phyloP scores from a whole-genome alignment of 345 rosid genomes.

The Salix caprea region DNA sequence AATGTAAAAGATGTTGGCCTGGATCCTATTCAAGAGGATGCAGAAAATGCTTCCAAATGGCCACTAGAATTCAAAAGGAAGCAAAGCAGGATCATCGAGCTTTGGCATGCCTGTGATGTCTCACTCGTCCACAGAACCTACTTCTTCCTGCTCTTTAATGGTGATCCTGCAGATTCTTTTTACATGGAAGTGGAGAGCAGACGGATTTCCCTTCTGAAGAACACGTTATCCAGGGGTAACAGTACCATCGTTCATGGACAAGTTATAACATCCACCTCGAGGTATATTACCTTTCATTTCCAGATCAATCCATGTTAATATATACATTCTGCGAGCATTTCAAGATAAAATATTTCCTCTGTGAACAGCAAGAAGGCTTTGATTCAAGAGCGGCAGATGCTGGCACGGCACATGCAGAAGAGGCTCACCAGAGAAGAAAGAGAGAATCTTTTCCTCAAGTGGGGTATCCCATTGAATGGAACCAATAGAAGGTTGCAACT shows the following conservation, averaged over 20 bases:
- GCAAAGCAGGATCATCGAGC: conserved; percentile 64
- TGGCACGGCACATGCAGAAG: conserved; percentile 56
- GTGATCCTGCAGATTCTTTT: conserved; percentile 69
- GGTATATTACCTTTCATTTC: conserved; percentile 34
- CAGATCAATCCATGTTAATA: neutral
- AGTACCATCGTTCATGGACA: conserved; percentile 52
- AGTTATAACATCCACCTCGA: conserved; percentile 36
- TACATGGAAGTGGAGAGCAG: conserved; percentile 90
- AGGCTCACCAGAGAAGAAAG: conserved; percentile 51
- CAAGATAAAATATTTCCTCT: neutral
- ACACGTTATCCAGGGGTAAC: conserved; percentile 42
- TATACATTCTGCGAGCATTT: neutral
- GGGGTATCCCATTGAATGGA: conserved; percentile 60
- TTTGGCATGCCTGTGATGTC: conserved; percentile 76
- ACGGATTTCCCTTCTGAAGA: conserved; percentile 60
- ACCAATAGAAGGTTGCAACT: conserved; percentile 62
- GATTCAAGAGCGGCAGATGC: conserved; percentile 61
- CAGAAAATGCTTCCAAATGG: conserved; percentile 41
- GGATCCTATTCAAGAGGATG: conserved; percentile 63
- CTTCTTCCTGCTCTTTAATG: conserved; percentile 77
- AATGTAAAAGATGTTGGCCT: conserved; percentile 60
- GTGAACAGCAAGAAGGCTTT: conserved; percentile 50
- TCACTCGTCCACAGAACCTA: conserved; percentile 83
- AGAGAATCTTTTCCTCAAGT: conserved; percentile 60
- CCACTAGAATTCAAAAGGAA: conserved; percentile 61